These are phyloP conservation scores for Paracamarosporium sp. DNA, from an alignment of 2,329 filamentous ascomycete genomes.

Conservation along the genomic window DNA sequence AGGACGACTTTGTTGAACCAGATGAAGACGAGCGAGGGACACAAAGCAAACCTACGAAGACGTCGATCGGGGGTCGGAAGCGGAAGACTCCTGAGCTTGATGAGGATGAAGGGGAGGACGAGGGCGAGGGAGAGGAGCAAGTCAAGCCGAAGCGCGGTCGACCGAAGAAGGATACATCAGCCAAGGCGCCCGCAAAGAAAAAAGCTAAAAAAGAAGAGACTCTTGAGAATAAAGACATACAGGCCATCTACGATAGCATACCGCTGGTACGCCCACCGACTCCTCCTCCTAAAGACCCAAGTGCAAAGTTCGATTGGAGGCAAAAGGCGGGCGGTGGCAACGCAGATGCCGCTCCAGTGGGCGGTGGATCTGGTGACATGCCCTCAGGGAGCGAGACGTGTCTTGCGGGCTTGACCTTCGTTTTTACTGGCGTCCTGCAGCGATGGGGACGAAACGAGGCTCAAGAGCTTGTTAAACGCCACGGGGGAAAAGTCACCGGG, in stretches of 20 bases:
- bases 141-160: constrained; percentile 64
- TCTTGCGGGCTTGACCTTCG: constrained; percentile 86
- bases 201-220: constrained; percentile 70
- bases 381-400: constrained; percentile 89
- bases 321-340: constrained; percentile 60
- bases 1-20: constrained; percentile 54
- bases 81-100: constrained; percentile 63
- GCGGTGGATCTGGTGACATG: constrained; percentile 69
- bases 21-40: constrained; percentile 51
- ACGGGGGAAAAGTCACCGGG: constrained; percentile 88
- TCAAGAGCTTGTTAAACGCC: constrained; percentile 85
- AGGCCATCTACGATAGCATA: constrained; percentile 88
- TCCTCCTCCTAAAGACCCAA: constrained; percentile 74
- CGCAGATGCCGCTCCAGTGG: constrained; percentile 68
- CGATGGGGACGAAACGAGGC: constrained; percentile 84
- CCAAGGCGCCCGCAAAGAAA: constrained; percentile 63
- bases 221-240: constrained; percentile 73
- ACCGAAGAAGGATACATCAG: constrained; percentile 43
- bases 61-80: constrained; percentile 52
- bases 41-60: constrained; percentile 49
- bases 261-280: constrained; percentile 82
- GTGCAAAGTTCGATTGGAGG: constrained; percentile 80
- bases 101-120: constrained; percentile 61
- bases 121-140: constrained; percentile 55
- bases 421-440: constrained; percentile 89